Evolutionary conservation across 2,329 filamentous ascomycete genomes (phyloP).

Genomic region (Shiraia bambusicola): DNA sequence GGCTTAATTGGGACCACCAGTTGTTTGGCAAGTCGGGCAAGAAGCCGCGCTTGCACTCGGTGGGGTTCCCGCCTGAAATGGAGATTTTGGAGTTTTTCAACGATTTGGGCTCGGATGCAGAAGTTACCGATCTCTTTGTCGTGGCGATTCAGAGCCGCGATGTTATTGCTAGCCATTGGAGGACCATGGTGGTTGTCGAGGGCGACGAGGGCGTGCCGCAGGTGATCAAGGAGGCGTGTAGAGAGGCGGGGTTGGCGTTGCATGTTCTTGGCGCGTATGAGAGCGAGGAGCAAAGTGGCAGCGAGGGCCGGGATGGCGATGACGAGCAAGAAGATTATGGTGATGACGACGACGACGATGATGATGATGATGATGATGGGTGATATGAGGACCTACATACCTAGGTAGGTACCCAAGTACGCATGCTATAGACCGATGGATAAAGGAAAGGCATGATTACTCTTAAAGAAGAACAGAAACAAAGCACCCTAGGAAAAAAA

Average conservation of each 20-base stretch:
- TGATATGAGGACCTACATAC: too few relatives aligned
- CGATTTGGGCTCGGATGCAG: conserved; percentile 33
- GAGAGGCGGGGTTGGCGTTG: conserved; percentile 19
- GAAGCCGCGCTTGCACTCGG: conserved; percentile 34
- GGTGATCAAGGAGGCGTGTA: conserved; percentile 29
- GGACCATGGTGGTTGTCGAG: conserved; percentile 29
- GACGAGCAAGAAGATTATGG: too few relatives aligned
- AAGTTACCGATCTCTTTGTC: conserved; percentile 32
- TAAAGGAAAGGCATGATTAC: too few relatives aligned
- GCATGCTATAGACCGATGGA: too few relatives aligned
- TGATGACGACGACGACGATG: too few relatives aligned
- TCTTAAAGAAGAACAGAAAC: too few relatives aligned
- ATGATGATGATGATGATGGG: too few relatives aligned
- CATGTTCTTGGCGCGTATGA: conserved; percentile 54
- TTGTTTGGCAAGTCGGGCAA: conserved; percentile 36
- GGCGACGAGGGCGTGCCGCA: conserved; percentile 25
- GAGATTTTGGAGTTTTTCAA: conserved; percentile 36
- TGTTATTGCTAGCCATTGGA: conserved; percentile 27
- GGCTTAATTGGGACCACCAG: conserved; percentile 37
- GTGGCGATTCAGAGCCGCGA: conserved; percentile 29
- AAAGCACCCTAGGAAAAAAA: too few relatives aligned
- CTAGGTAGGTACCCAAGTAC: too few relatives aligned
- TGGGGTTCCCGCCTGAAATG: conserved; percentile 32
- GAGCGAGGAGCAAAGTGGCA: too few relatives aligned
- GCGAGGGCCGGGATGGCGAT: too few relatives aligned